Base-by-base conservation (phyloP, 2,329 filamentous ascomycete genomes). In the Chrysoporthe deuterocubensis region DNA sequence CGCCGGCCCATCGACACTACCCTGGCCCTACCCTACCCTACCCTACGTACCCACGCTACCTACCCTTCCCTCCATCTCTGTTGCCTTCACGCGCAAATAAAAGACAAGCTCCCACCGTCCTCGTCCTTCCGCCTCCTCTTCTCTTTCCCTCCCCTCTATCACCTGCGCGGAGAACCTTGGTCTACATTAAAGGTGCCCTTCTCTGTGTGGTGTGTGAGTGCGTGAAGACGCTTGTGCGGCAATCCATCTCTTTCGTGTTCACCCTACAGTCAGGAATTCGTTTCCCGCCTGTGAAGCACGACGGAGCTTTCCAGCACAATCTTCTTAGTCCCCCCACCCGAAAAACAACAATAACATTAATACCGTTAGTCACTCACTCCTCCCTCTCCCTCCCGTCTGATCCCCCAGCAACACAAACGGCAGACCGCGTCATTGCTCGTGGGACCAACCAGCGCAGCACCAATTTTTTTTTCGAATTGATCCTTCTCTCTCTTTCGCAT, bases 81-180 rank as follows among this genome's bases (percentile, higher is more conserved):
- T 43, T 26, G 54, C 32, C 54, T 34, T n/a, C 63, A 46, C 40
- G 32, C 63, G 54, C 63, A 65, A 57, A 65, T 65, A 65, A 68
- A 70, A 70, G 65, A 68, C 52, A 68, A 64, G 62, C 58, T 70
- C 68, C 54, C 66, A 66, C 68, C 68, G 68, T 62, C 65, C 62
- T 54, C 62, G 50, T 63, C 68, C 34, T 62, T 59, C 76, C 79
- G 73, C 76, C 78, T 77, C 76, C 75, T 78, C 68, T 62, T 46
- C 60, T 69, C 71, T 67, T 59, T 70, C 67, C 68, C 69, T 59
- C 69, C 70, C 61, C 71, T 65, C 64, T 71, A 72, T 67, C 67
- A 69, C 68, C 72, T 73, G 72, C 72, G 72, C 74, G 72, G 70
- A 67, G 65, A 59, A 64, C 43, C 62, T 63, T 50, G 46, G 56